A percentile compares a stretch with the other conserved stretches of the same genome.
Evolutionary conservation across 2,329 filamentous ascomycete species (phyloP).

Genomic region (Thermothelomyces thermophilus): DNA sequence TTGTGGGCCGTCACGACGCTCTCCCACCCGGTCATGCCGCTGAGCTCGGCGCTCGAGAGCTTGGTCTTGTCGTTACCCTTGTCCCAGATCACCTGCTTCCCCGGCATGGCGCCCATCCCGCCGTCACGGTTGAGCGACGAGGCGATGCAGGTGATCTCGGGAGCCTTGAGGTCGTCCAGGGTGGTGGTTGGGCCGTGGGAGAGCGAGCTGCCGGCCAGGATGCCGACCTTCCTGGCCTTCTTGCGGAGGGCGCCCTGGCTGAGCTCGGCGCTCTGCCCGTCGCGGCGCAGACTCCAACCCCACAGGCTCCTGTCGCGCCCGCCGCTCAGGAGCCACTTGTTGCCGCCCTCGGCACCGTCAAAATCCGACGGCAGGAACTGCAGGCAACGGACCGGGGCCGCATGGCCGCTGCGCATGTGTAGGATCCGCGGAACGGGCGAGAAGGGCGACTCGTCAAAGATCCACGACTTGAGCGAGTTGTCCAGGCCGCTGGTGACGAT

Average conservation of each 20-base stretch:
- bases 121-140: slow-evolving; percentile 91
- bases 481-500: slow-evolving; percentile 86
- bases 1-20: slow-evolving; percentile 91
- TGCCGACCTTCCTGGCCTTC: slow-evolving; percentile 82
- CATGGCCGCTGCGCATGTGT: slow-evolving; percentile 82
- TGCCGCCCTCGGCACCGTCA: slow-evolving; percentile 78
- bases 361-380: slow-evolving; percentile 83
- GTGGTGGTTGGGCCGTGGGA: slow-evolving; percentile 56
- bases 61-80: slow-evolving; percentile 61
- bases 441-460: slow-evolving; percentile 89
- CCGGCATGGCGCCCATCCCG: slow-evolving; percentile 78
- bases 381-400: slow-evolving; percentile 74
- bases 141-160: slow-evolving; percentile 85
- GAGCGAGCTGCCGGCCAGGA: slow-evolving; percentile 52
- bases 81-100: slow-evolving; percentile 76
- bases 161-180: slow-evolving; percentile 74
- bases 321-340: slow-evolving; percentile 91
- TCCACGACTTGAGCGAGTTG: slow-evolving; percentile 93
- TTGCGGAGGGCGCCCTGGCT: slow-evolving; percentile 85
- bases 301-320: slow-evolving; percentile 87
- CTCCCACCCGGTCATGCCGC: slow-evolving; percentile 86
- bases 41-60: slow-evolving; percentile 61
- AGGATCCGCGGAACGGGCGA: slow-evolving; percentile 78
- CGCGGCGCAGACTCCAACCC: slow-evolving; percentile 91
- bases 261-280: slow-evolving; percentile 88